These are phyloP conservation scores for Fomitiporia mediterranea DNA, from an alignment of 1,284 basidiomycete genomes.

Conservation along the genomic window DNA sequence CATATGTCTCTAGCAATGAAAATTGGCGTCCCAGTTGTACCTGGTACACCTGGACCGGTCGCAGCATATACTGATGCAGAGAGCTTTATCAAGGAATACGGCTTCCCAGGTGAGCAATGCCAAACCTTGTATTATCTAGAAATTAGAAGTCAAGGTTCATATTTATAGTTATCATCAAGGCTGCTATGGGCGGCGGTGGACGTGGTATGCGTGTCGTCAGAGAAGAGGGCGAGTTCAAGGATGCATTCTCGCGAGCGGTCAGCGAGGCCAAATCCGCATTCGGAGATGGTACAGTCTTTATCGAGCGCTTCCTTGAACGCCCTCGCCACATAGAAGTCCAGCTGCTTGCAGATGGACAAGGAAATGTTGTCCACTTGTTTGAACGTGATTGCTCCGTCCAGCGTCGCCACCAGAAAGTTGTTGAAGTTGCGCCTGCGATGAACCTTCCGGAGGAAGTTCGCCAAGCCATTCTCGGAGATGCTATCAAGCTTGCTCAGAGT, in stretches of 20 bases:
- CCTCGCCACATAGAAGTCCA: constrained; percentile 98
- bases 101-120: constrained; percentile 74
- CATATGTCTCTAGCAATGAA: constrained; percentile 59
- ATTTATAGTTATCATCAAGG: constrained; percentile 85
- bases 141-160: neutral
- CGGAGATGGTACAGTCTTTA: constrained; percentile 97
- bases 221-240: constrained; percentile 87
- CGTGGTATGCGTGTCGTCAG: constrained; percentile 98
- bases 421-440: constrained; percentile 96
- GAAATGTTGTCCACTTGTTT: constrained; percentile 95
- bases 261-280: constrained; percentile 95
- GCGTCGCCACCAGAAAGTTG: constrained; percentile 96
- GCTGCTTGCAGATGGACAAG: constrained; percentile 84
- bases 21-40: constrained; percentile 92
- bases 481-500: constrained; percentile 91
- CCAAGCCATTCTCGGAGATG: constrained; percentile 82
- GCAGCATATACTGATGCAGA: constrained; percentile 78
- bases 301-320: constrained; percentile 95
- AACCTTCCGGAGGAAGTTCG: constrained; percentile 90
- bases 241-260: constrained; percentile 89
- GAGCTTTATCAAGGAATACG: constrained; percentile 89
- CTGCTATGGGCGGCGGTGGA: constrained; percentile 97
- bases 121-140: neutral
- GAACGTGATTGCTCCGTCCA: constrained; percentile 99
- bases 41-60: constrained; percentile 95